phyloP scores from a whole-genome alignment of 176 grass and related monocot species.

The Oryza brachyantha region DNA sequence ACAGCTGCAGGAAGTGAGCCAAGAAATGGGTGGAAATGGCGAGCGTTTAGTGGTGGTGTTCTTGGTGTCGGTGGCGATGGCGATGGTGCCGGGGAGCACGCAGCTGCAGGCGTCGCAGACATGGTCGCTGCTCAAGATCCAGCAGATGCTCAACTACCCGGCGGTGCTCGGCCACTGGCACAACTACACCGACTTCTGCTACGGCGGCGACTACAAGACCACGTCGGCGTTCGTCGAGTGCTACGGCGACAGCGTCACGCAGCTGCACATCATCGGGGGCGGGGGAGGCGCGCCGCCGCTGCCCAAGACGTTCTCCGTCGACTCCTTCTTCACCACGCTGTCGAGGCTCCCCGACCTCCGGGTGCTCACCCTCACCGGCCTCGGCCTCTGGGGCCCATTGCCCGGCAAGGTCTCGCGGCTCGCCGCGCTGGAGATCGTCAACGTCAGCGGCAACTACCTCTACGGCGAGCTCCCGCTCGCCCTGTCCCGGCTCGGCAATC shows the following conservation, averaged over 20 bases:
- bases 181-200: slow-evolving; percentile 85
- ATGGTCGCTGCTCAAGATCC: slow-evolving; percentile 89
- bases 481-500: slow-evolving; percentile 54
- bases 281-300: slow-evolving; percentile 30
- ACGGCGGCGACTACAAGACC: slow-evolving; percentile 55
- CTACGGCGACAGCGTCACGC: slow-evolving; percentile 92
- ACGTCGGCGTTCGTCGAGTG: slow-evolving; percentile 66
- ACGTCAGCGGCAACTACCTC: slow-evolving; percentile 84
- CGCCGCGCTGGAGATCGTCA: slow-evolving; percentile 76
- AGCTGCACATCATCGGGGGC: slow-evolving; percentile 75
- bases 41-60: slow-evolving; percentile 37
- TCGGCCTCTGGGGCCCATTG: slow-evolving; percentile 87
- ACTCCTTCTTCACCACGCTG: slow-evolving; percentile 83
- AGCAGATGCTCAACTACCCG: slow-evolving; percentile 74
- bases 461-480: slow-evolving; percentile 65
- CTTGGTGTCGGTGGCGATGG: slow-evolving; percentile 44
- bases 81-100: slow-evolving; percentile 48
- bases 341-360: slow-evolving; percentile 73
- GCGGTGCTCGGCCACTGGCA: slow-evolving; percentile 60
- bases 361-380: slow-evolving; percentile 73
- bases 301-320: slow-evolving; percentile 69
- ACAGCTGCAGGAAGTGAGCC: background rate
- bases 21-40: slow-evolving; percentile 16
- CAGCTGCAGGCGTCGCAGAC: slow-evolving; percentile 80
- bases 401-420: slow-evolving; percentile 72